These are phyloP conservation scores for Pseudogymnoascus sp. DNA, from an alignment of 2,329 filamentous ascomycete genomes.

Conservation along the genomic window DNA sequence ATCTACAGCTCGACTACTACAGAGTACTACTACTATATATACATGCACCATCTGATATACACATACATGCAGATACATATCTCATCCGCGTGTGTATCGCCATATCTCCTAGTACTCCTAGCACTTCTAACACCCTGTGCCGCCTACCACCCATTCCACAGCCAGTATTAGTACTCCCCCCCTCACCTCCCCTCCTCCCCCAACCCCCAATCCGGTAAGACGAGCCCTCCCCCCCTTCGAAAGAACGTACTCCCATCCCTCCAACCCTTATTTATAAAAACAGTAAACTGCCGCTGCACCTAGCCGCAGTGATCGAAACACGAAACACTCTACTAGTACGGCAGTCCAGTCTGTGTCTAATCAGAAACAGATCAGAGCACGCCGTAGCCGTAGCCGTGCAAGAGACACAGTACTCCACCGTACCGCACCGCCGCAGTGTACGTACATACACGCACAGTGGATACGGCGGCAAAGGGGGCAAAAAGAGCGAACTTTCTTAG, in stretches of 20 bases:
- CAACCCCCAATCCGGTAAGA: neutral
- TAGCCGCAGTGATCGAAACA: neutral
- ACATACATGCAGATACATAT: neutral
- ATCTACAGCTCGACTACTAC: neutral
- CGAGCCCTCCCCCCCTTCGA: neutral
- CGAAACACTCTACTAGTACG: too few species aligned
- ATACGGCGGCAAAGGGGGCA: neutral
- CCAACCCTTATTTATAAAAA: neutral
- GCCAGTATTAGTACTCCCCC: too few species aligned
- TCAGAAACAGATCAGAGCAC: too few species aligned
- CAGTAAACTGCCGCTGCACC: neutral
- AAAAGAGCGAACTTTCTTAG: too few species aligned
- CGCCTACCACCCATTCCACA: neutral
- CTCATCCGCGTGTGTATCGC: neutral
- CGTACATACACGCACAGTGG: neutral
- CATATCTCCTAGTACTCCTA: neutral
- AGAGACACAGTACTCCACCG: too few species aligned
- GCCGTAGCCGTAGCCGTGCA: too few species aligned
- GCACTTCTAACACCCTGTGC: too few species aligned
- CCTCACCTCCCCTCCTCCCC: neutral
- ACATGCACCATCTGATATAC: neutral
- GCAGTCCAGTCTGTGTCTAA: too few species aligned
- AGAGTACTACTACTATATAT: neutral
- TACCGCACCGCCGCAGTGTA: too few species aligned
- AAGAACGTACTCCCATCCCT: too few species aligned